These are phyloP conservation scores for Austropuccinia psidii DNA, from an alignment of 1,284 basidiomycete species.

Conservation along the genomic window DNA sequence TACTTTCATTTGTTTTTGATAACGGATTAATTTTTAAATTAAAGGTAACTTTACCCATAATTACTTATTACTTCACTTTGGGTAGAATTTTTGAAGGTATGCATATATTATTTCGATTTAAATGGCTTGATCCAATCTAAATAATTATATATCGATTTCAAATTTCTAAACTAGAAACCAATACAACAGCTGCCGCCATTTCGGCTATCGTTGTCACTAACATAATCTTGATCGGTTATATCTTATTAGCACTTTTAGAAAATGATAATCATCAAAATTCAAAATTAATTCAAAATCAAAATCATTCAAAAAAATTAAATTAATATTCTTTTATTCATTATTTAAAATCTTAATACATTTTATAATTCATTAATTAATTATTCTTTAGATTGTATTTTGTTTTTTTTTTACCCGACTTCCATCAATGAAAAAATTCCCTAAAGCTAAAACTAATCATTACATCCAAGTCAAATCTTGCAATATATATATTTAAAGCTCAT, in stretches of 20 bases:
- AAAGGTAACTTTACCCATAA: conserved; percentile 27
- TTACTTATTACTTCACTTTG: conserved; percentile 23
- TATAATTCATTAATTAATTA: too few species aligned
- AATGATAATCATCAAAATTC: neutral
- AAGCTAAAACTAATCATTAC: too few species aligned
- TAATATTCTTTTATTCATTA: too few species aligned
- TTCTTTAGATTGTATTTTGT: too few species aligned
- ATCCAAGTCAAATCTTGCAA: too few species aligned
- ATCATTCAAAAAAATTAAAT: too few species aligned
- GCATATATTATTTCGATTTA: neutral
- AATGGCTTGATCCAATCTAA: too few species aligned
- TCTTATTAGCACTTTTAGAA: conserved; percentile 17
- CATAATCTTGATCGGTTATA: conserved; percentile 29
- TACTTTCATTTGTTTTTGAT: neutral
- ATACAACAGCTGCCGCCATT: conserved; percentile 24
- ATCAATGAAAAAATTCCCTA: too few species aligned
- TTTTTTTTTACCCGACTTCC: too few species aligned
- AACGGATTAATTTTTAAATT: neutral
- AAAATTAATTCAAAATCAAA: neutral
- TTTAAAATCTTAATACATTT: too few species aligned
- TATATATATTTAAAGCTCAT: too few species aligned
- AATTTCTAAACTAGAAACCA: conserved; percentile 13
- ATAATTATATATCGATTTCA: too few species aligned
- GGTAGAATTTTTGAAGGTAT: conserved; percentile 27
- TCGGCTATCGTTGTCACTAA: conserved; percentile 35